Evolutionary conservation across 148 eudicot species (phyloP).

Genomic region (Beta vulgaris): DNA sequence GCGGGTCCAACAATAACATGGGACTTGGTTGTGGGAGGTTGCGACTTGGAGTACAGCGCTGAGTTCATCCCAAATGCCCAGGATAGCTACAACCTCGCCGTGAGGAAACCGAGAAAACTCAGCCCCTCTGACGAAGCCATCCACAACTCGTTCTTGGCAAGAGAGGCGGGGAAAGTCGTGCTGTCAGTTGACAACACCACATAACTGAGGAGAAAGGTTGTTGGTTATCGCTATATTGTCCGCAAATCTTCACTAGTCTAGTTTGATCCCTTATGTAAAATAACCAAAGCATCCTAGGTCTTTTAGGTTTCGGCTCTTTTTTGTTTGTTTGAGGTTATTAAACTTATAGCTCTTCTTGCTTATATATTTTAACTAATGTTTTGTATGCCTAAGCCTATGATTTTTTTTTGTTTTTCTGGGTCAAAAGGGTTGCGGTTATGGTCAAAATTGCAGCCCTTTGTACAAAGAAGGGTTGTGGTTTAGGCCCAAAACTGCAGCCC

Average conservation of each 20-base stretch:
- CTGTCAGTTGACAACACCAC: conserved; percentile 77
- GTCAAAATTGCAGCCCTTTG: too few relatives aligned
- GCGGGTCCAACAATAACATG: conserved; percentile 82
- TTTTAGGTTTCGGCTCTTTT: conserved; percentile 14
- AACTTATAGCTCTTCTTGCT: conserved; percentile 2
- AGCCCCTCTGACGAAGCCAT: conserved; percentile 52
- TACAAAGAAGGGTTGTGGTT: too few relatives aligned
- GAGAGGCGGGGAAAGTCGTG: conserved; percentile 74
- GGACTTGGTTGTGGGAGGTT: conserved; percentile 96
- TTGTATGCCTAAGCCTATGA: conserved; percentile 14
- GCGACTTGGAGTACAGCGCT: conserved; percentile 86
- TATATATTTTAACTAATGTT: neutral
- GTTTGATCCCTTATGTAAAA: neutral
- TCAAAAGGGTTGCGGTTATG: too few relatives aligned
- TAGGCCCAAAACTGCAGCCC: too few relatives aligned
- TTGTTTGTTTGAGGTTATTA: conserved; percentile 24
- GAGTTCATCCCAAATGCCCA: conserved; percentile 71
- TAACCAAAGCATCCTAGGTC: neutral
- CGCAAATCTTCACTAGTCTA: conserved; percentile 44
- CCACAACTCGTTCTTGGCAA: conserved; percentile 65
- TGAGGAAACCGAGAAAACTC: conserved; percentile 58
- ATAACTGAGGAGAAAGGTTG: conserved; percentile 70
- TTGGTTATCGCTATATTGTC: conserved; percentile 76
- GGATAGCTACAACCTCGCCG: conserved; percentile 71
- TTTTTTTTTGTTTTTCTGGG: too few relatives aligned